Evolutionary conservation across 345 rosid genomes (phyloP).

Genomic region (Nasturtium officinale): DNA sequence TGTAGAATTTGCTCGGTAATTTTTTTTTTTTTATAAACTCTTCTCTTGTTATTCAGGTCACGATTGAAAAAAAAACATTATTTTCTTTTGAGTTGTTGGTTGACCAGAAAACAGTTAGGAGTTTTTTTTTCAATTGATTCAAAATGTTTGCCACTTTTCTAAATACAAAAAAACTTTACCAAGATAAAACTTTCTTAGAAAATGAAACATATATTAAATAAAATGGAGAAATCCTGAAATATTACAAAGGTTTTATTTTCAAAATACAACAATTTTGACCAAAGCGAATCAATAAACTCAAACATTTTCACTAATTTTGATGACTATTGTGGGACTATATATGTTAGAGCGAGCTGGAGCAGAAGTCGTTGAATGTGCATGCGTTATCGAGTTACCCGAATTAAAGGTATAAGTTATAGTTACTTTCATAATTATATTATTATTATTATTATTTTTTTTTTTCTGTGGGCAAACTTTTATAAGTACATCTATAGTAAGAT

Average conservation of each 20-base stretch:
- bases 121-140: background rate
- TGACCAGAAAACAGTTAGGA: background rate
- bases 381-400: slow-evolving; percentile 78
- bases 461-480: background rate
- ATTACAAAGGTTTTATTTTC: background rate
- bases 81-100: background rate
- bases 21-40: background rate
- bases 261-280: background rate
- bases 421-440: background rate
- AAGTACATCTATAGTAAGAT: too few relatives aligned
- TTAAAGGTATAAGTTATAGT: slow-evolving; percentile 51
- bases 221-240: background rate
- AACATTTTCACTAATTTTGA: background rate
- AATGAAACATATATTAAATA: background rate
- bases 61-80: too few relatives aligned
- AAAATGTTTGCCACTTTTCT: background rate
- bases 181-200: background rate
- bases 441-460: background rate
- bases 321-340: background rate
- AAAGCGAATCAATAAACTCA: background rate
- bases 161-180: background rate
- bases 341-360: slow-evolving; percentile 75
- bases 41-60: background rate
- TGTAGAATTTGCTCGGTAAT: too few relatives aligned
- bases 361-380: slow-evolving; percentile 76